Base-by-base conservation (phyloP, 495 filamentous ascomycete genomes). In the Penicillium paxilli region DNA sequence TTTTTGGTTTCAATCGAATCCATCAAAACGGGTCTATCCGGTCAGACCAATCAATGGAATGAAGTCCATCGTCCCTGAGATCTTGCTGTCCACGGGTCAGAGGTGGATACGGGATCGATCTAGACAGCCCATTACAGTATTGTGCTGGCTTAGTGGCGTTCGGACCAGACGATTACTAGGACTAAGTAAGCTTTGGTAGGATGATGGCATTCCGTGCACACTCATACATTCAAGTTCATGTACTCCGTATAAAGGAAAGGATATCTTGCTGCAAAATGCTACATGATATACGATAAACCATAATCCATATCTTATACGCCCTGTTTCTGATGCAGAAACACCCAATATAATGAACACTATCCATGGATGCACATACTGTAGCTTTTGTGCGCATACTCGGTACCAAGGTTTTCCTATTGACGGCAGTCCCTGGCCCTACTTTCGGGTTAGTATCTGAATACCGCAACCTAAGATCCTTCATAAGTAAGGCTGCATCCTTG, bases 21-120 rank as follows among this genome's bases (percentile, higher is more conserved):
- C 64, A 62, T 65, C 62, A 57, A 50, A 63, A 66, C 64, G 64
- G 64, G 58, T 63, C 64, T 65, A 65, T 67, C 64, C 62, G 57
- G 58, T 55, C 54, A 62, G 46, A 47, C 64, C 64, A 64, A 67
- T 66, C 51, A 54, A 24, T 51, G 20, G n/a, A 32, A 44, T 23
- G 2, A 44, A 25, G 40, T 25, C 44, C 58, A 49, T 54, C 28
- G 58, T 49, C 37, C 54, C 37, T 64, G 45, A 59, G 64, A 64
- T 64, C 61, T 59, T 28, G 28, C 51, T 45, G 49, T 47, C 60
- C 57, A 66, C 52, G 63, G 63, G 46, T 60, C 40, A 28, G 11
- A 8, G 22, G 63, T 61, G 63, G 63, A 49, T 58, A 58, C 54
- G 25, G 47, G 51, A 58, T 66, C 60, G 58, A 64, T 66, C 60